A percentile compares a stretch with the other conserved stretches of the same genome.
Conservation (phyloP, 345 rosid species). For the Euphorbia peplus region DNA sequence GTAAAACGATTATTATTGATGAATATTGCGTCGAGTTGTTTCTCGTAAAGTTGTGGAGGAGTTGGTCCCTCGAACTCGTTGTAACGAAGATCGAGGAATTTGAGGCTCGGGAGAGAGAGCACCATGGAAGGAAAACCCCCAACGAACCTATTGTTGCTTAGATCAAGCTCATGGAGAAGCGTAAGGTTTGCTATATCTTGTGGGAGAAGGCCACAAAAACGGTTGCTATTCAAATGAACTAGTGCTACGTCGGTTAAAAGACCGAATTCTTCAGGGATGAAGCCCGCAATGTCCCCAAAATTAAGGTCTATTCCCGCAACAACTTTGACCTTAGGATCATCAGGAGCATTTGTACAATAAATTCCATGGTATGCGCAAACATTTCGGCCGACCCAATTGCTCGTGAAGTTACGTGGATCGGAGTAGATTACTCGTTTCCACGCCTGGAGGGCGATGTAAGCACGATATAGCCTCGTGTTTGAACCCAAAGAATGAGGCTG, state of each 20-base stretch:
- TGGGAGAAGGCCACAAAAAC: constrained; percentile 87
- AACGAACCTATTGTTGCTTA: constrained; percentile 85
- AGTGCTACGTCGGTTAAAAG: constrained; percentile 70
- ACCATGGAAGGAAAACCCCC: constrained; percentile 71
- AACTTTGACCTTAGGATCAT: constrained; percentile 46
- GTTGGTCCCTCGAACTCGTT: constrained; percentile 86
- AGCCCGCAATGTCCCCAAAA: constrained; percentile 69
- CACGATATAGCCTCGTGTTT: constrained; percentile 60
- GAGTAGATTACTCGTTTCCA: constrained; percentile 82
- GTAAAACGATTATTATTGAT: constrained; percentile 68
- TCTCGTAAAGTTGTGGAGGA: constrained; percentile 63
- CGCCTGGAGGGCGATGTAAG: constrained; percentile 64
- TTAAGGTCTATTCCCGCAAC: constrained; percentile 81
- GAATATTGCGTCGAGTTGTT: constrained; percentile 73
- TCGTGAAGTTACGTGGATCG: constrained; percentile 70
- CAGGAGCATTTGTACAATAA: constrained; percentile 52
- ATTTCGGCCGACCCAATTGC: constrained; percentile 68
- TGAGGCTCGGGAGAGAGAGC: constrained; percentile 59
- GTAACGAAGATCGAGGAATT: constrained; percentile 67
- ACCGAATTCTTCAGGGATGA: constrained; percentile 70
- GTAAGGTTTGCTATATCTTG: constrained; percentile 52
- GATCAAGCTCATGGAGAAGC: constrained; percentile 72
- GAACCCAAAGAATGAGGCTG: constrained; percentile 28
- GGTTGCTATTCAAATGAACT: constrained; percentile 74
- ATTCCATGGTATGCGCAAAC: constrained; percentile 71